Evolutionary conservation across 345 rosid genomes (phyloP).

Genomic region (Murraya koenigii): DNA sequence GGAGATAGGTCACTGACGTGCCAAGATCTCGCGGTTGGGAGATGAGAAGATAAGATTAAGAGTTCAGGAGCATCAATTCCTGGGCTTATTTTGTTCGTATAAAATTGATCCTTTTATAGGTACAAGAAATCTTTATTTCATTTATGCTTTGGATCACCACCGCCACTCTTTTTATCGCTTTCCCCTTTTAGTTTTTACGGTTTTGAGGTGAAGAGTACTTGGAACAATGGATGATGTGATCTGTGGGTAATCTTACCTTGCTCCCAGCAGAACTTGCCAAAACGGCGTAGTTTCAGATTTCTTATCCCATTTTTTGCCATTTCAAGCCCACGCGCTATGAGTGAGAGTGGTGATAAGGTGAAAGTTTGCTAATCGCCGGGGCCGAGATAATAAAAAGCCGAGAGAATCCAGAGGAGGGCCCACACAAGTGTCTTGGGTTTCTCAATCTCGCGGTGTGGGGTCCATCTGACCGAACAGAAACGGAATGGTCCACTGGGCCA

Average conservation of each 20-base stretch:
- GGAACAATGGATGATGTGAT: background rate
- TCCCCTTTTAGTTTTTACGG: background rate
- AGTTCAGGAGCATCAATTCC: background rate
- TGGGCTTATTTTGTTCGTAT: conserved; percentile 7
- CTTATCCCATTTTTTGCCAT: background rate
- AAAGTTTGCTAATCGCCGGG: background rate
- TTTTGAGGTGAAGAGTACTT: background rate
- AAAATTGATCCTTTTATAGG: background rate
- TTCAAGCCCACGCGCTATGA: background rate
- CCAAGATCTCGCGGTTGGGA: conserved; percentile 12
- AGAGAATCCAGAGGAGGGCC: background rate
- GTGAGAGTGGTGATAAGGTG: background rate
- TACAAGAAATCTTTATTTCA: background rate
- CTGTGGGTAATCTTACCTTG: background rate
- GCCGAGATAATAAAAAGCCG: background rate
- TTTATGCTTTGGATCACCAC: background rate
- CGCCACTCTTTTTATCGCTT: background rate
- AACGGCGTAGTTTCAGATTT: conserved; percentile 9
- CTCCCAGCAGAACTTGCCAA: background rate
- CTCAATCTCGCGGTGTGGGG: background rate
- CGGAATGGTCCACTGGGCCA: background rate
- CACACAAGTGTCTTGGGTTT: background rate
- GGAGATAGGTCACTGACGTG: background rate
- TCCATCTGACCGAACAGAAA: background rate
- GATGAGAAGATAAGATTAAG: background rate